Evolutionary conservation across 1,284 basidiomycete genomes (phyloP).

Genomic region (Apiotrichum sp.): DNA sequence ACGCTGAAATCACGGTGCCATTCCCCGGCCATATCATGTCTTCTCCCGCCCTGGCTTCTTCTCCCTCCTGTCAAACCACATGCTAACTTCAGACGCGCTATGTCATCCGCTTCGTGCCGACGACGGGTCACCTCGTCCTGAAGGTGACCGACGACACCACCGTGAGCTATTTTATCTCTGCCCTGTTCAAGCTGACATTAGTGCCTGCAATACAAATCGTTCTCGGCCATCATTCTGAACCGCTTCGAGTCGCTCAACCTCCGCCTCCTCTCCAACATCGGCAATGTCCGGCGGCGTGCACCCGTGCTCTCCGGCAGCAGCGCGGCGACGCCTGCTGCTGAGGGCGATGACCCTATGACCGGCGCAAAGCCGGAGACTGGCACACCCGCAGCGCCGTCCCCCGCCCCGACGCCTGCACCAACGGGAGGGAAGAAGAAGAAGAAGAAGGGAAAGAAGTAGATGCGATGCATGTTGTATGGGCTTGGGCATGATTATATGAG

Average conservation of each 20-base stretch:
- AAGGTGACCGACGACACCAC: slow-evolving; percentile 84
- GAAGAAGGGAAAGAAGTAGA: slow-evolving; percentile 26
- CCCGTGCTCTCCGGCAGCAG: slow-evolving; percentile 3
- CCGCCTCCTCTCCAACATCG: slow-evolving; percentile 40
- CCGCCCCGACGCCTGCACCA: slow-evolving; percentile 1
- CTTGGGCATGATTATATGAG: too few relatives aligned
- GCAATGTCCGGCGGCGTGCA: slow-evolving; percentile 27
- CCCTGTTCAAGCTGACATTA: slow-evolving; percentile 39
- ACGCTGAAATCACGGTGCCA: too few relatives aligned
- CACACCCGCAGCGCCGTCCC: slow-evolving; percentile 4
- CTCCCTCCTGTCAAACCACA: slow-evolving; percentile 9
- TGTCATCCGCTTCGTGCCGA: slow-evolving; percentile 76
- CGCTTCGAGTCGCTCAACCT: slow-evolving; percentile 87
- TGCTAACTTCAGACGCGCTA: slow-evolving; percentile 62
- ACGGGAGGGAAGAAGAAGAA: slow-evolving; percentile 23
- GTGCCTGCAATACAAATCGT: slow-evolving; percentile 92
- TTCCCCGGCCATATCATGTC: neutral
- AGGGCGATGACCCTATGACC: slow-evolving; percentile 20
- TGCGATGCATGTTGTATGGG: slow-evolving; percentile 10
- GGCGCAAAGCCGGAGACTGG: slow-evolving; percentile 6
- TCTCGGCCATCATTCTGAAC: slow-evolving; percentile 86
- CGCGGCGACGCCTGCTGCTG: slow-evolving; percentile 4
- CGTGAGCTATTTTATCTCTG: slow-evolving; percentile 54
- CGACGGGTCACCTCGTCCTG: slow-evolving; percentile 74
- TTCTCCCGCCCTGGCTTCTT: neutral